phyloP scores from a whole-genome alignment of 495 filamentous ascomycete genomes.

The Rostrohypoxylon terebratum region DNA sequence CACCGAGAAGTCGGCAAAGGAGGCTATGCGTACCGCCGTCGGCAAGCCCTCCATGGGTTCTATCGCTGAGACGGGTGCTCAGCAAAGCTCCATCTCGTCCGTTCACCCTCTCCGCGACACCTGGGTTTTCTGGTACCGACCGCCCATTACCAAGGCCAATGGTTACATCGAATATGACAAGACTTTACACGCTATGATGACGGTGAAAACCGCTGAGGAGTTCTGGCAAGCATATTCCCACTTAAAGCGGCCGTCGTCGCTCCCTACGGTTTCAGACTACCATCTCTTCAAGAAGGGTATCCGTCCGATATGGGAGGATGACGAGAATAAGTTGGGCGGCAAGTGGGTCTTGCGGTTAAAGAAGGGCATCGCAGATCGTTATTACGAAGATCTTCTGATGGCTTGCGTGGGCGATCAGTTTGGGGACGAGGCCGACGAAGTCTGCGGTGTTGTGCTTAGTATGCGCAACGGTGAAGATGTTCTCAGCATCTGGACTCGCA shows the following conservation, averaged over 20 bases:
- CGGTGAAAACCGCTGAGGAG: constrained; percentile 84
- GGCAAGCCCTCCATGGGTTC: constrained; percentile 58
- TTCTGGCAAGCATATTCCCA: constrained; percentile 95
- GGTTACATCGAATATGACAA: constrained; percentile 98
- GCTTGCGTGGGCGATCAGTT: constrained; percentile 96
- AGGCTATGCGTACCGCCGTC: constrained; percentile 57
- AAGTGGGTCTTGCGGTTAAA: constrained; percentile 97
- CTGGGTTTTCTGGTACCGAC: constrained; percentile 98
- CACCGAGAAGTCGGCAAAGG: constrained; percentile 66
- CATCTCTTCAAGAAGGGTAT: constrained; percentile 98
- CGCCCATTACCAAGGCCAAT: constrained; percentile 86
- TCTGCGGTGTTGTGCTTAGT: constrained; percentile 93
- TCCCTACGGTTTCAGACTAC: constrained; percentile 96
- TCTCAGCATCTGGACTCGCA: constrained; percentile 95
- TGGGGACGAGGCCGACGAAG: constrained; percentile 90
- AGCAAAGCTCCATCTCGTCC: constrained; percentile 40
- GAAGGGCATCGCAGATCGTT: constrained; percentile 96
- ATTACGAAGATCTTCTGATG: constrained; percentile 95
- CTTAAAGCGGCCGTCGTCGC: constrained; percentile 84
- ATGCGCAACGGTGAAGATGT: constrained; percentile 96
- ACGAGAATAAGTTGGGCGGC: constrained; percentile 93
- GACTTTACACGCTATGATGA: constrained; percentile 86
- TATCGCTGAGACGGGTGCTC: constrained; percentile 54
- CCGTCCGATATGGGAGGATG: constrained; percentile 97
- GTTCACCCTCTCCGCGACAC: constrained; percentile 79